phyloP scores from a whole-genome alignment of 495 filamentous ascomycete genomes.

The Pseudevernia furfuracea region DNA sequence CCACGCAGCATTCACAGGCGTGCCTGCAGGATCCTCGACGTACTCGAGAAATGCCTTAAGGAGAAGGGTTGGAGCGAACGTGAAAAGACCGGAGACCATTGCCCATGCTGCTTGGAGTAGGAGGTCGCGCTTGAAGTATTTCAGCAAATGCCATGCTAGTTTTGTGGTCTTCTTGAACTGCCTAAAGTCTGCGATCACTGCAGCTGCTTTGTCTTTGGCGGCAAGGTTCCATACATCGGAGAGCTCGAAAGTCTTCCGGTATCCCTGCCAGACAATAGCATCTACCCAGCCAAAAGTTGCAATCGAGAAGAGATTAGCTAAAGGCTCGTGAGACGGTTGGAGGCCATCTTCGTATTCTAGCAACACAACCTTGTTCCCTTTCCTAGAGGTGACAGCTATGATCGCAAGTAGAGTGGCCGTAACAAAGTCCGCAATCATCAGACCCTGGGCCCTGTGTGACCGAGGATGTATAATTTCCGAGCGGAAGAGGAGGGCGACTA shows the following conservation, averaged over 20 bases:
- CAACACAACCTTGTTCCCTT: constrained; percentile 82
- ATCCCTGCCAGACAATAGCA: constrained; percentile 82
- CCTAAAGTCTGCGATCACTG: constrained; percentile 71
- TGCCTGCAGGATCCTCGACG: constrained; percentile 70
- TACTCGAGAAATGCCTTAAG: constrained; percentile 88
- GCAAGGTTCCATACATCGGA: constrained; percentile 86
- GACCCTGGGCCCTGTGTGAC: constrained; percentile 49
- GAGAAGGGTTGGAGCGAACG: constrained; percentile 85
- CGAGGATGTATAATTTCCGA: constrained; percentile 74
- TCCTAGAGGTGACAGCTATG: constrained; percentile 72
- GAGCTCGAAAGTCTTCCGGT: constrained; percentile 73
- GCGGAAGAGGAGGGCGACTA: constrained; percentile 68
- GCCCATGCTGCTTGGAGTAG: constrained; percentile 76
- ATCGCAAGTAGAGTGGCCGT: constrained; percentile 64
- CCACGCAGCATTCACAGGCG: constrained; percentile 88
- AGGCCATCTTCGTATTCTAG: constrained; percentile 81
- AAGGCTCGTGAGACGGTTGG: constrained; percentile 74
- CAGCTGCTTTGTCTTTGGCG: constrained; percentile 76
- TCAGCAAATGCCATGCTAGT: constrained; percentile 71
- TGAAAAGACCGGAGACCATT: constrained; percentile 65
- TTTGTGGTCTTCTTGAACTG: constrained; percentile 76
- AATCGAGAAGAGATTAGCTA: constrained; percentile 80
- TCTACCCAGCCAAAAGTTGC: constrained; percentile 90
- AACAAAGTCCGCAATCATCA: constrained; percentile 63
- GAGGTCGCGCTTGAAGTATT: constrained; percentile 73